Evolutionary conservation across 2,329 filamentous ascomycete species (phyloP), one percentile per base, ranked within the genome.

Genomic region (Ceratocystis alfenasii): DNA sequence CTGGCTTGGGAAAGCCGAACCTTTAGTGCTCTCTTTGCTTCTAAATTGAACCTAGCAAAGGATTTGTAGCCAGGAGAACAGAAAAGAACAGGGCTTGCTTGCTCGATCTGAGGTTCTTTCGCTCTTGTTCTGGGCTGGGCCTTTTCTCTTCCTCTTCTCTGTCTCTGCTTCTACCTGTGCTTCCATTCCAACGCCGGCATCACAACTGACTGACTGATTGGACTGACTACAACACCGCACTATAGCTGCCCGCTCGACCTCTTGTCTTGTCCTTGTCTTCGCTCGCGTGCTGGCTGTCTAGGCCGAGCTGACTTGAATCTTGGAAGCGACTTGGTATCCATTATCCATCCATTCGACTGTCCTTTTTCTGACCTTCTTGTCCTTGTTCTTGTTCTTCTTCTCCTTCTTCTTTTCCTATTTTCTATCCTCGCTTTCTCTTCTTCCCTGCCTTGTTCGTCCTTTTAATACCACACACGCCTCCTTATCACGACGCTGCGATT

Each of bases 221-320:
- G 45, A 48, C 45, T 48, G 48, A 53, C 20, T 36, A 1, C 48
- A 20, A 53, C 20, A 17, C 48, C 5, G n/a, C 45, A 48, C 45
- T 48, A 53, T 25, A 53, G 48, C 48, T 53, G 10, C 20, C 25
- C 48, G 1, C 25, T 17, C 60, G 60, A 30, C 33, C 12, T 50
- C 30, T 44, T 64, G 36, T 25, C 46, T 62, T 46, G 15, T 53
- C 36, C 22, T 33, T 64, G 45, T 63, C 45, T 62, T 25, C 7
- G 22, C 30, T 46, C 15, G 12, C 20, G n/a, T 45, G 15, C 15
- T 30, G 20, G 20, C 10, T 55, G 33, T 53, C 20, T 22, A 36
- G 62, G 48, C 62, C 25, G 33, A 64, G 33, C 62, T 15, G 33
- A 64, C 62, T 22, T 46, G 33, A 44, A 48, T 48, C 62, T 64